phyloP scores from a whole-genome alignment of 257 asterid species.

The Plantago ovata region DNA sequence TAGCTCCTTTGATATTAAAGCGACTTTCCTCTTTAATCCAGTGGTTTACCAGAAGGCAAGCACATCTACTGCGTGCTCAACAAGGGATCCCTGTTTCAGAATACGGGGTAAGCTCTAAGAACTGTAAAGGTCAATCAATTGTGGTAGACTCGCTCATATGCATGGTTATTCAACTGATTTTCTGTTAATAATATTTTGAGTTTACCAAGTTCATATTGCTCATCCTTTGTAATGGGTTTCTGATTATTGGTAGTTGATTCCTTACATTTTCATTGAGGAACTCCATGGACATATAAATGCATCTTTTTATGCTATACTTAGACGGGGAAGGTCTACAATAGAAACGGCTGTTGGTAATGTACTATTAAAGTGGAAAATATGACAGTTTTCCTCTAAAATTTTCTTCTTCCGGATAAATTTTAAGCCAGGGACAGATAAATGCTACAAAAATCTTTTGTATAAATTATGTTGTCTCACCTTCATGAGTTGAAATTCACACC shows the following conservation, averaged over 20 bases:
- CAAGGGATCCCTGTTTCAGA: slow-evolving; percentile 98
- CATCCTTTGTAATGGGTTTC: not conserved
- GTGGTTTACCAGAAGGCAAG: slow-evolving; percentile 92
- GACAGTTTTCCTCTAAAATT: too few relatives aligned
- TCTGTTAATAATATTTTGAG: too few relatives aligned
- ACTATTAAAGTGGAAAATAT: too few relatives aligned
- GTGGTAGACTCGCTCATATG: not conserved
- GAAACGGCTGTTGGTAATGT: too few relatives aligned
- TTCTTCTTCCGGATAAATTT: too few relatives aligned
- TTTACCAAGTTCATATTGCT: not conserved
- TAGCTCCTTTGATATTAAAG: not conserved
- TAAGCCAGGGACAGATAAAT: too few relatives aligned
- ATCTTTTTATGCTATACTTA: not conserved
- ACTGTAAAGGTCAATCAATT: slow-evolving; percentile 11
- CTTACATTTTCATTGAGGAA: not conserved
- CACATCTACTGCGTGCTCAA: slow-evolving; percentile 80
- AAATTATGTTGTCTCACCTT: too few relatives aligned
- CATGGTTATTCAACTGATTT: not conserved
- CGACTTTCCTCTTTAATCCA: slow-evolving; percentile 26
- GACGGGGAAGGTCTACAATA: too few relatives aligned
- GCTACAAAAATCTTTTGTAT: too few relatives aligned
- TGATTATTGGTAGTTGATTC: not conserved
- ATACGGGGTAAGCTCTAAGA: slow-evolving; percentile 64
- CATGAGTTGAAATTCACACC: too few relatives aligned
- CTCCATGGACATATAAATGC: not conserved